These are phyloP conservation scores for Morella rubra DNA, from an alignment of 306 rosid species.

Conservation along the genomic window DNA sequence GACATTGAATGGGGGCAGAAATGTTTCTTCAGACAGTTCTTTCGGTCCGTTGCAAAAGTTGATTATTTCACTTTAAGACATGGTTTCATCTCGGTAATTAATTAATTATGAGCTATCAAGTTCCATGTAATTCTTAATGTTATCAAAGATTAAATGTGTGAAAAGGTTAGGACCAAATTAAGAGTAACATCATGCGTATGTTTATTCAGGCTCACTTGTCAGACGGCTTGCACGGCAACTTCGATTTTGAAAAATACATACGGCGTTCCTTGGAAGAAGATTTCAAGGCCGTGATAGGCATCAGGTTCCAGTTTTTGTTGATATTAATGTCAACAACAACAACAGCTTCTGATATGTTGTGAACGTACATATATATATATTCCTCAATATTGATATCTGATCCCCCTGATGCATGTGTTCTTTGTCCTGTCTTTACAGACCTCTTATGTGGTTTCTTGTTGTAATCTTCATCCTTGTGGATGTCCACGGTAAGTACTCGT, in stretches of 20 bases:
- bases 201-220: conserved; percentile 41
- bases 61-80: conserved; percentile 46
- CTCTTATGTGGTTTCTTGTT: conserved; percentile 43
- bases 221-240: conserved; percentile 16
- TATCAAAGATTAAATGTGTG: background rate
- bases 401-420: background rate
- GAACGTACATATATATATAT: too few species aligned
- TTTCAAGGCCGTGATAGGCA: conserved; percentile 36
- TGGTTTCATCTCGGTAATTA: conserved; percentile 41
- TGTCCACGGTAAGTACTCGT: conserved; percentile 36
- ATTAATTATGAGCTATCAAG: background rate
- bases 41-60: conserved; percentile 40
- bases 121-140: background rate
- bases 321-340: too few species aligned
- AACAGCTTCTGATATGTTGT: too few species aligned
- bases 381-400: background rate
- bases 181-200: too few species aligned
- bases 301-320: conserved; percentile 16
- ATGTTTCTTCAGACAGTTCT: conserved; percentile 48
- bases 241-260: conserved; percentile 41
- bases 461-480: conserved; percentile 36
- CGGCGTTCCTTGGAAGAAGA: conserved; percentile 42
- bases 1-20: conserved; percentile 34
- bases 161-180: background rate
- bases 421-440: conserved; percentile 26